Evolutionary conservation across 1,284 basidiomycete species (phyloP), one percentile per base, ranked within the genome.

Genomic region (Cronartium quercuum): DNA sequence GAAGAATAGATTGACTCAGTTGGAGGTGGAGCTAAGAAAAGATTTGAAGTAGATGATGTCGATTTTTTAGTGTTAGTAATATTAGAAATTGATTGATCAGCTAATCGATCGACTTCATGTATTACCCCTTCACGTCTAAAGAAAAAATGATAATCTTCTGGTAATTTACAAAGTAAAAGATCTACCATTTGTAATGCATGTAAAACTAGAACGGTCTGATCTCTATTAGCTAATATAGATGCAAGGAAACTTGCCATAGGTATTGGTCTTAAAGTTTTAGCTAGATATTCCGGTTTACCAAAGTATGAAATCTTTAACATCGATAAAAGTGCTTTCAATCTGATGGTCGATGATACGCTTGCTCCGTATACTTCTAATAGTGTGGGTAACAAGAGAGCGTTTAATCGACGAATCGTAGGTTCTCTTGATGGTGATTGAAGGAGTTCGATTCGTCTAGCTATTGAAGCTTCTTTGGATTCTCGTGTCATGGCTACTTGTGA

Each of bases 351-450:
- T 69, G 89, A 88, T 41, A 97, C 92, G 79, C 92, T 95, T 10
- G 94, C 94, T 24, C 92, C 90, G 82, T 95, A 97, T 7, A 97
- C 94, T 79, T 97, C 94, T 74, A 96, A 89, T 66, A 97, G 85
- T 63, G 94, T 92, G 0, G 94, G 94, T 0, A 95, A 88, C 79
- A 93, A 88, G 21, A 94, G 84, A 55, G 87, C 87, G 92, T 90
- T 79, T 82, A 93, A 96, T 37, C 88, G 86, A 37, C 86, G 87
- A 68, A 94, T 88, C n/a, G 92, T 76, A 41, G 76, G 76, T 55
- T 77, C 76, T 34, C 80, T 78, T 0, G 68, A 85, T 10, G 89
- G 85, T 76, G 91, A 89, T 65, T 89, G 88, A 63, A 96, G 83
- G 47, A 94, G 82, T 64, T 83, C 80, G 21, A 83, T 76, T n/a